These are phyloP conservation scores for Curvularia sp. DNA, from an alignment of 2,329 filamentous ascomycete species.

Conservation along the genomic window DNA sequence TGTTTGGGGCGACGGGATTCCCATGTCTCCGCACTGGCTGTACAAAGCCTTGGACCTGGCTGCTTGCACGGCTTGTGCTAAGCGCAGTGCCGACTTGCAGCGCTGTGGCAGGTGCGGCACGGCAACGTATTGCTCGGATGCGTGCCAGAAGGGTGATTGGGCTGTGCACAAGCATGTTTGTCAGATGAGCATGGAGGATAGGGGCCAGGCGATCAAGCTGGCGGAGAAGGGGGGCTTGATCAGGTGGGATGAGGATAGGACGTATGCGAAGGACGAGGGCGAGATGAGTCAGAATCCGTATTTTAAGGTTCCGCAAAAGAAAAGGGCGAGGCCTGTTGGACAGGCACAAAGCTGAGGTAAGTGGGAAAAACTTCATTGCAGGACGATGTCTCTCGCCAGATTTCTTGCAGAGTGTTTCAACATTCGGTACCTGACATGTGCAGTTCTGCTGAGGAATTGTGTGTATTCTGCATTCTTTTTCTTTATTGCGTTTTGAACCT, in stretches of 20 bases:
- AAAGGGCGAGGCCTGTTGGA: background rate
- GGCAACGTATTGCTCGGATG: constrained; percentile 30
- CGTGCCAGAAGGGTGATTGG: constrained; percentile 33
- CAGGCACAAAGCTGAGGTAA: background rate
- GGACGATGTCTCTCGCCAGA: background rate
- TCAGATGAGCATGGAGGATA: constrained; percentile 30
- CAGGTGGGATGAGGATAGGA: constrained; percentile 28
- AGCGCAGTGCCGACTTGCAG: constrained; percentile 12
- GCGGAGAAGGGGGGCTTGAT: constrained; percentile 32
- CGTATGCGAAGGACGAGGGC: constrained; percentile 18
- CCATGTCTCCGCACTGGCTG: constrained; percentile 35
- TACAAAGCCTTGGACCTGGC: constrained; percentile 22
- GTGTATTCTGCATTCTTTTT: background rate
- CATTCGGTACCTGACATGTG: background rate
- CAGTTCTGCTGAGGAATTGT: background rate
- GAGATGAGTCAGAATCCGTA: constrained; percentile 31
- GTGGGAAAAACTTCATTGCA: background rate
- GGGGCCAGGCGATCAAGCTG: constrained; percentile 31
- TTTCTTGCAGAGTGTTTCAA: background rate
- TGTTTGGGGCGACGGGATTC: constrained; percentile 35
- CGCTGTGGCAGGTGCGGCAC: constrained; percentile 35
- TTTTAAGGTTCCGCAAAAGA: constrained; percentile 20
- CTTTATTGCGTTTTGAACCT: background rate
- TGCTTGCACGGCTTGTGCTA: constrained; percentile 24
- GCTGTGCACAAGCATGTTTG: constrained; percentile 34